These are phyloP conservation scores for Trichoderma breve DNA, from an alignment of 2,329 filamentous ascomycete species.

Conservation along the genomic window DNA sequence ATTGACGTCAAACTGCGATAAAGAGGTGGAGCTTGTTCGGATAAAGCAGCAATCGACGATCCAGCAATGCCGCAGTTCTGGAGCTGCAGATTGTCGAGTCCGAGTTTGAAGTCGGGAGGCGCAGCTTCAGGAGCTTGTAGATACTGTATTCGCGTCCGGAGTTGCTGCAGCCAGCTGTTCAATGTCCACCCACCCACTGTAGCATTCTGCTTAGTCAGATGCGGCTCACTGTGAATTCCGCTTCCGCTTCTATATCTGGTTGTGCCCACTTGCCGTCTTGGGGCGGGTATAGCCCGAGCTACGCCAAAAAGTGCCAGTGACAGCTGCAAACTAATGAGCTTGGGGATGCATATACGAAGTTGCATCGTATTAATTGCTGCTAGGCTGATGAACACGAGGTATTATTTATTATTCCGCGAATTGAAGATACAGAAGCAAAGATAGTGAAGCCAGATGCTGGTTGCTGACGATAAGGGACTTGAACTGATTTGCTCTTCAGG, in stretches of 20 bases:
- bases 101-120: not conserved
- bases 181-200: not conserved
- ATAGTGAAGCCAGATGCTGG: too few species aligned
- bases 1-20: not conserved
- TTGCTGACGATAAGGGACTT: too few species aligned
- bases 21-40: not conserved
- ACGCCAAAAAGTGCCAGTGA: not conserved
- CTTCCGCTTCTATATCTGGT: not conserved
- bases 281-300: not conserved
- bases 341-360: constrained; percentile 2
- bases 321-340: not conserved
- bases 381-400: not conserved
- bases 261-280: constrained; percentile 10
- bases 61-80: not conserved
- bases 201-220: not conserved
- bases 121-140: constrained; percentile 6
- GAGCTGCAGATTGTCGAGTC: not conserved
- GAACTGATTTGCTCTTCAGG: too few species aligned
- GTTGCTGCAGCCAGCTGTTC: not conserved
- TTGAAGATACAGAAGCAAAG: not conserved
- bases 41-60: not conserved
- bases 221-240: not conserved
- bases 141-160: not conserved
- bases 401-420: not conserved
- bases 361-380: not conserved